These are phyloP conservation scores for Tranzscheliella williamsii DNA, from an alignment of 1,284 basidiomycete genomes.

Conservation along the genomic window DNA sequence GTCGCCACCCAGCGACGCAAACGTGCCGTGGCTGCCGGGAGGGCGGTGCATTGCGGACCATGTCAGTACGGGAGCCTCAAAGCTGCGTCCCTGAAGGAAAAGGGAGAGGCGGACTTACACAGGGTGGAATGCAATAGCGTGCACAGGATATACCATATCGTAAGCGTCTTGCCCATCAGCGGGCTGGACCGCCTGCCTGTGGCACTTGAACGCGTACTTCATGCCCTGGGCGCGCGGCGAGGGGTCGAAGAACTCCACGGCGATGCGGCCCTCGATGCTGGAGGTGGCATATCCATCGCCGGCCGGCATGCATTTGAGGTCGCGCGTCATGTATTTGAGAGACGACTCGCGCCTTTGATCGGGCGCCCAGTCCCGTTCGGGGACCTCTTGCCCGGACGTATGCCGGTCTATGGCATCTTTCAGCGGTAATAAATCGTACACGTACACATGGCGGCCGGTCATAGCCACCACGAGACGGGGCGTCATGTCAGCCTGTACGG, in stretches of 20 bases:
- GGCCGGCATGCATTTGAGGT: constrained; percentile 85
- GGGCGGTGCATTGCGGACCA: no score
- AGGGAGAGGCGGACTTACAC: no score
- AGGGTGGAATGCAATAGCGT: constrained; percentile 90
- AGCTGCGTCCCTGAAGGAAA: no score
- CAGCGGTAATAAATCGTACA: constrained; percentile 47
- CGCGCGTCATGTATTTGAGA: constrained; percentile 91
- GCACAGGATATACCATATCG: constrained; percentile 99
- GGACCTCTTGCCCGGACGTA: constrained; percentile 8
- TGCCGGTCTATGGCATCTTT: constrained; percentile 17
- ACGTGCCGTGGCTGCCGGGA: constrained; percentile 86
- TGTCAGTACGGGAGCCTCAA: no score
- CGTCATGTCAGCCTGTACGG: constrained; percentile 10
- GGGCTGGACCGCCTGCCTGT: constrained; percentile 68
- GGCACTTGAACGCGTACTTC: constrained; percentile 99
- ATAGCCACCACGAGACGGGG: constrained; percentile 52
- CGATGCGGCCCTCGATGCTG: constrained; percentile 92
- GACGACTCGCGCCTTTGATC: constrained; percentile 82
- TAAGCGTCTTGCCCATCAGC: constrained; percentile 68
- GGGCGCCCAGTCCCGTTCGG: constrained; percentile 34
- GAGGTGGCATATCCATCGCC: constrained; percentile 91
- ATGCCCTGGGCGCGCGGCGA: constrained; percentile 72
- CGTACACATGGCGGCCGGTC: constrained; percentile 41
- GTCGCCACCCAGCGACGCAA: constrained; percentile 91
- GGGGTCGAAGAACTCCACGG: constrained; percentile 94